Evolutionary conservation across 2,329 filamentous ascomycete genomes (phyloP), one percentile per base, ranked within the genome.

Genomic region (Sclerotinia borealis): DNA sequence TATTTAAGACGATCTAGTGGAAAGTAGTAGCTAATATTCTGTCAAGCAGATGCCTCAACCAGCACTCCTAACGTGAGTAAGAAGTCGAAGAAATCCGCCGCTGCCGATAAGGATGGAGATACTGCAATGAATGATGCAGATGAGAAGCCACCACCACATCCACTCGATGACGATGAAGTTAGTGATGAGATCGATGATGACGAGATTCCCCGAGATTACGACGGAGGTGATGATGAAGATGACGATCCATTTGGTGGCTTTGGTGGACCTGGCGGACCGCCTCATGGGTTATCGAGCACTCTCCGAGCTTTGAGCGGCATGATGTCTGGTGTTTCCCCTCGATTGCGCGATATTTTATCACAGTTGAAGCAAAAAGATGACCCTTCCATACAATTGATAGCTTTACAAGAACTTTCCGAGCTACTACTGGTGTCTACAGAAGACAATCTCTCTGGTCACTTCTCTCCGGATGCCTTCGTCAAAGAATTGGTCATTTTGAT

Each of bases 401-500:
- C 93, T 34, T 79, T 99, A 36, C 91, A 96, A 76, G 93, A 98
- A 70, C 81, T 99, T 8, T 96, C 93, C 0, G 93, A 99, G 76
- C 88, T 98, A 61, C 80, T 99, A 6, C 81, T 99, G 36, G 91
- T 99, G 43, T 96, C 93, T 13, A 98, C 95, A 69, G 95, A 99
- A 77, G 95, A 99, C 74, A 97, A 96, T 68, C 83, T 99, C 13
- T 91, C 93, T 1, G 95, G 95, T 5, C 92, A 97, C 72, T 98
- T 99, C 75, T 91, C 91, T 0, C 92, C 95, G 2, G 95, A 99
- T 77, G 85, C 91, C 10, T 98, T 95, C 73, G 92, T 99, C 63
- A 97, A 96, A 77, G 95, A 99, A 77, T 81, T 99, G 59, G 92
- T 99, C 54, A 78, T 83, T 15, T 79, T 99, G 70, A 98, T 99